These are phyloP conservation scores for Syncephalastrum sp. DNA, from an alignment of 371 early-diverging fungal genomes.

Conservation along the genomic window DNA sequence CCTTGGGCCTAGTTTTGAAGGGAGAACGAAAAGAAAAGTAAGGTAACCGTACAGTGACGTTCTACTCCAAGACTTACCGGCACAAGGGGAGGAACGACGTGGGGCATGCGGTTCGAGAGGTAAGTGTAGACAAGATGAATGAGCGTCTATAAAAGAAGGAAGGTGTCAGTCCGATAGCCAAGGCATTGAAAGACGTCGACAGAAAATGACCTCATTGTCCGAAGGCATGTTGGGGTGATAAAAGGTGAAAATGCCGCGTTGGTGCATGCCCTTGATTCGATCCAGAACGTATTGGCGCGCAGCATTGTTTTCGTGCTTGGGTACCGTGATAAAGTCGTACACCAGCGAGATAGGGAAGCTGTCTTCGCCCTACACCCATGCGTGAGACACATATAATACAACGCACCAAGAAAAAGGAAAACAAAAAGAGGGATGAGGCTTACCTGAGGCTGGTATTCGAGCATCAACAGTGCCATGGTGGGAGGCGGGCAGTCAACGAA, in stretches of 20 bases:
- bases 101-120: slow-evolving; percentile 8
- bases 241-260: not conserved
- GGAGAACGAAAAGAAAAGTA: too few relatives aligned
- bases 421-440: not conserved
- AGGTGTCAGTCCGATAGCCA: not conserved
- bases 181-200: too few relatives aligned
- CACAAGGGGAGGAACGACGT: slow-evolving; percentile 15
- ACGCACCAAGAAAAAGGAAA: too few relatives aligned
- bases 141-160: slow-evolving; percentile 11
- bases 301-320: slow-evolving; percentile 11
- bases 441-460: slow-evolving; percentile 10
- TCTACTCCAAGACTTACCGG: slow-evolving; percentile 6
- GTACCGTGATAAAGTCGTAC: slow-evolving; percentile 8
- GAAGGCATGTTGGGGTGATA: slow-evolving; percentile 10
- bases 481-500: slow-evolving; percentile 15
- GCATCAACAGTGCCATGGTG: slow-evolving; percentile 12
- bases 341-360: slow-evolving; percentile 6
- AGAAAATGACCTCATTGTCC: slow-evolving; percentile 12
- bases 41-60: too few relatives aligned
- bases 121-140: slow-evolving; percentile 13
- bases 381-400: not conserved
- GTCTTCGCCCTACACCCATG: slow-evolving; percentile 1
- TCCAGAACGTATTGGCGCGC: slow-evolving; percentile 11
- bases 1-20: slow-evolving; percentile 11
- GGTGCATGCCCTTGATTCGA: slow-evolving; percentile 15